Evolutionary conservation across 1,139 yeast genomes (phyloP).

Genomic region (Diutina ranongensis): DNA sequence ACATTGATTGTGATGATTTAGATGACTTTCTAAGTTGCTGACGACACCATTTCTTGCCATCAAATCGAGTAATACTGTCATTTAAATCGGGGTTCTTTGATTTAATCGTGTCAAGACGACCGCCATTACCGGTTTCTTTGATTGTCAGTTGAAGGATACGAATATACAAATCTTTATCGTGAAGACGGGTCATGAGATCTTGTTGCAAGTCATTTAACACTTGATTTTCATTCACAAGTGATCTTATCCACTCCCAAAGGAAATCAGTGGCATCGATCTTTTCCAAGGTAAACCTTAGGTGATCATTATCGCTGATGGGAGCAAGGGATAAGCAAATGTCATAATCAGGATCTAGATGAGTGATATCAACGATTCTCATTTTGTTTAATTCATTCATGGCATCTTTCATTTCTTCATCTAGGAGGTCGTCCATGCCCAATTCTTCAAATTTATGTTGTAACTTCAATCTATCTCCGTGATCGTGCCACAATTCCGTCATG

Average conservation of each 20-base stretch:
- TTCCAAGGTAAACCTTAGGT: background rate
- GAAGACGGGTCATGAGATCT: background rate
- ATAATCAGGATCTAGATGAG: constrained; percentile 12
- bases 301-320: background rate
- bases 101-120: background rate
- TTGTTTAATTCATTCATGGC: constrained; percentile 7
- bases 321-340: constrained; percentile 7
- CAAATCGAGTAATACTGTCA: background rate
- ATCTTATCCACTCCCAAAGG: background rate
- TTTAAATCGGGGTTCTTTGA: background rate
- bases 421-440: constrained; percentile 12
- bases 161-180: background rate
- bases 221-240: background rate
- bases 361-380: constrained; percentile 17
- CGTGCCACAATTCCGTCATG: constrained; percentile 18
- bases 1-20: too few species aligned
- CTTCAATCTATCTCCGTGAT: background rate
- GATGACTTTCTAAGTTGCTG: background rate
- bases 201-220: background rate
- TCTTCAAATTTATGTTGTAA: background rate
- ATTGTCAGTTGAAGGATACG: background rate
- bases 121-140: background rate
- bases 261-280: background rate
- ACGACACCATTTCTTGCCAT: background rate
- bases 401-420: constrained; percentile 10